Evolutionary conservation across 768 basidiomycete species (phyloP).

Genomic region (Daedaleopsis nitida): DNA sequence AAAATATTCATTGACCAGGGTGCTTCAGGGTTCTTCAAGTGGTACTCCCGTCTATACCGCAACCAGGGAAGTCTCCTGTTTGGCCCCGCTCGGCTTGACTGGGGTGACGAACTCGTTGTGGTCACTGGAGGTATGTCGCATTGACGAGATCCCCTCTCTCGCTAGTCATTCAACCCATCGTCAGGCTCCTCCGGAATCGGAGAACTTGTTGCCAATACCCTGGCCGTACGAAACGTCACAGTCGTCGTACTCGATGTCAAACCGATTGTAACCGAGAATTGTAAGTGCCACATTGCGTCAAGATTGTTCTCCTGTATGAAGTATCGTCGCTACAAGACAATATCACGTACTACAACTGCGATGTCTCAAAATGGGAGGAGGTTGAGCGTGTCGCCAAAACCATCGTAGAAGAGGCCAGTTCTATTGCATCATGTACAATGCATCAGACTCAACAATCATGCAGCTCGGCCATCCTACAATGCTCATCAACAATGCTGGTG

Average conservation of each 20-base stretch:
- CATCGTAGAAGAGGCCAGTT: conserved; percentile 74
- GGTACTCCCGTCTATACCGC: conserved; percentile 72
- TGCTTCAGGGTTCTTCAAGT: conserved; percentile 61
- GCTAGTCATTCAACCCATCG: not conserved
- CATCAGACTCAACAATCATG: not conserved
- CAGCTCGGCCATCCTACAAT: conserved; percentile 89
- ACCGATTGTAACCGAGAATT: conserved; percentile 74
- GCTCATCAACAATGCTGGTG: conserved; percentile 93
- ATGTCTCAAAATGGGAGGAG: conserved; percentile 87
- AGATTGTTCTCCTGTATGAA: not conserved
- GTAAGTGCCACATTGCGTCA: conserved; percentile 42
- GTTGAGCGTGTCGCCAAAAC: conserved; percentile 74
- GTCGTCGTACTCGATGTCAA: conserved; percentile 88
- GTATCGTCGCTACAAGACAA: conserved; percentile 51
- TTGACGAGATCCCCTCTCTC: not conserved
- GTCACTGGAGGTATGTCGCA: conserved; percentile 79
- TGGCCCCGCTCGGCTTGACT: conserved; percentile 64
- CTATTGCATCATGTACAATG: not conserved
- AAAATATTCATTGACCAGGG: not conserved
- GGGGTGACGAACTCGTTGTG: conserved; percentile 88
- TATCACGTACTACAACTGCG: conserved; percentile 85
- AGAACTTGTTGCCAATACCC: conserved; percentile 82
- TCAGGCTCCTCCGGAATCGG: conserved; percentile 89
- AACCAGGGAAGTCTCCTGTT: conserved; percentile 72
- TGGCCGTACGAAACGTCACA: conserved; percentile 78